A percentile compares a stretch with the other conserved stretches of the same genome.
phyloP scores from a whole-genome alignment of 495 filamentous ascomycete species.

The Tuber microsphaerosporum region DNA sequence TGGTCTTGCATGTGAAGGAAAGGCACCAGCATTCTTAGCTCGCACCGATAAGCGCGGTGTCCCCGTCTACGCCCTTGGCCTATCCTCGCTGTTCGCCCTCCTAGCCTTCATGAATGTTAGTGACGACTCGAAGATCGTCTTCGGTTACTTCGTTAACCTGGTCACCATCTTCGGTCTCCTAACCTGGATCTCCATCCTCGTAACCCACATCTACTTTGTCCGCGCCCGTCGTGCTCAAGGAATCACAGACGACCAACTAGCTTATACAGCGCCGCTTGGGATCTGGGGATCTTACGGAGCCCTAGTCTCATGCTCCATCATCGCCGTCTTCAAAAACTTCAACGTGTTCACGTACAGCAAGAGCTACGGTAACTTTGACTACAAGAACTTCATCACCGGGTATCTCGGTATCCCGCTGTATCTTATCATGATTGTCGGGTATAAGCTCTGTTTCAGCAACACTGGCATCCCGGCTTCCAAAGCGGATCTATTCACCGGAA shows the following conservation, averaged over 20 bases:
- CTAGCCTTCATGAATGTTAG: slow-evolving; percentile 75
- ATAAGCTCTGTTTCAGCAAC: slow-evolving; percentile 55
- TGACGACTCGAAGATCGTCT: slow-evolving; percentile 60
- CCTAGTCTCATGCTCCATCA: slow-evolving; percentile 60
- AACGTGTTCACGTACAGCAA: slow-evolving; percentile 53
- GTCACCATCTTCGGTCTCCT: slow-evolving; percentile 72
- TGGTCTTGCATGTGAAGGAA: slow-evolving; percentile 66
- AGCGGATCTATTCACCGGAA: slow-evolving; percentile 65
- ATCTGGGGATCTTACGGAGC: slow-evolving; percentile 60
- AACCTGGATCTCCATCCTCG: slow-evolving; percentile 76
- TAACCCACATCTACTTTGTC: slow-evolving; percentile 75
- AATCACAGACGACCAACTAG: slow-evolving; percentile 57
- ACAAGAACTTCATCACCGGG: slow-evolving; percentile 71
- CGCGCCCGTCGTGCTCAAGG: slow-evolving; percentile 65
- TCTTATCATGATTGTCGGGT: slow-evolving; percentile 61
- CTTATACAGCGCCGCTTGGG: slow-evolving; percentile 68
- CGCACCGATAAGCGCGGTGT: slow-evolving; percentile 68
- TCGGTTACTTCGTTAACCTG: slow-evolving; percentile 79
- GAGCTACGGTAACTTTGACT: slow-evolving; percentile 55
- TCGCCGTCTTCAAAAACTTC: slow-evolving; percentile 72
- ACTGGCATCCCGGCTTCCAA: slow-evolving; percentile 51
- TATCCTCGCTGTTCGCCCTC: slow-evolving; percentile 56
- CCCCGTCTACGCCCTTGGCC: slow-evolving; percentile 59
- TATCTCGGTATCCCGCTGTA: slow-evolving; percentile 79
- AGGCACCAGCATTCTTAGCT: slow-evolving; percentile 65